A percentile compares a stretch with the other conserved stretches of the same genome.
phyloP scores from a whole-genome alignment of 2,329 filamentous ascomycete species.

The Stachybotrys echinatus region DNA sequence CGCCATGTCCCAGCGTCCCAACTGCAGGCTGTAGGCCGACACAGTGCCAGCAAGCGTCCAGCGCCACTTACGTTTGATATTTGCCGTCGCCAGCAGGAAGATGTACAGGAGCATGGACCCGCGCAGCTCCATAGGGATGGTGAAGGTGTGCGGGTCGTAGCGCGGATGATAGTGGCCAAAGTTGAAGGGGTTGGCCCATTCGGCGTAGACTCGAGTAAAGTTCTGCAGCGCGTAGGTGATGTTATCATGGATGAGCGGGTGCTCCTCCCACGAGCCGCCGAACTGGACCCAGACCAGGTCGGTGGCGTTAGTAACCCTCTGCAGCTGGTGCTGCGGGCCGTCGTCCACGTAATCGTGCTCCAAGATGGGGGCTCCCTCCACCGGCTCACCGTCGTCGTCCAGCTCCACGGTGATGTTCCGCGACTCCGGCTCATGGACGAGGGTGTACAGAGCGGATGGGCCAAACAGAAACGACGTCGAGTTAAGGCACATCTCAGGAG shows the following conservation, averaged over 20 bases:
- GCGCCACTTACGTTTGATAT: slow-evolving; percentile 27
- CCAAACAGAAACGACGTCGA: slow-evolving; percentile 19
- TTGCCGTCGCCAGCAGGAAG: slow-evolving; percentile 31
- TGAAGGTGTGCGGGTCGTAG: slow-evolving; percentile 35
- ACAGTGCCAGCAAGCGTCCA: slow-evolving; percentile 20
- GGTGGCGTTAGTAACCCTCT: slow-evolving; percentile 22
- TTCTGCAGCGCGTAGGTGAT: slow-evolving; percentile 30
- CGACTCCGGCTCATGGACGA: slow-evolving; percentile 12
- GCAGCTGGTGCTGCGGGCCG: slow-evolving; percentile 1
- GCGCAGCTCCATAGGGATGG: slow-evolving; percentile 35
- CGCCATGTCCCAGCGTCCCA: slow-evolving; percentile 35
- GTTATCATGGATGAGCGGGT: slow-evolving; percentile 32
- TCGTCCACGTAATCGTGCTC: neutral
- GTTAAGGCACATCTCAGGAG: slow-evolving; percentile 27
- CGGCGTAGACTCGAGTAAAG: slow-evolving; percentile 28
- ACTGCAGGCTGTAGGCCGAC: slow-evolving; percentile 24
- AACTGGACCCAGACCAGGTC: slow-evolving; percentile 28
- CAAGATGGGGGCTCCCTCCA: neutral
- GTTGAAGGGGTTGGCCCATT: slow-evolving; percentile 37
- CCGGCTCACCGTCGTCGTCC: neutral
- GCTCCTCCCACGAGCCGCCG: slow-evolving; percentile 36
- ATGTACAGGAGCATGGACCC: slow-evolving; percentile 35
- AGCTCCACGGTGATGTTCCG: slow-evolving; percentile 2
- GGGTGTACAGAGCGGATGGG: slow-evolving; percentile 21
- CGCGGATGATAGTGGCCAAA: slow-evolving; percentile 31